phyloP scores from a whole-genome alignment of 2,329 filamentous ascomycete genomes.

The Pseudogymnoascus sp. region DNA sequence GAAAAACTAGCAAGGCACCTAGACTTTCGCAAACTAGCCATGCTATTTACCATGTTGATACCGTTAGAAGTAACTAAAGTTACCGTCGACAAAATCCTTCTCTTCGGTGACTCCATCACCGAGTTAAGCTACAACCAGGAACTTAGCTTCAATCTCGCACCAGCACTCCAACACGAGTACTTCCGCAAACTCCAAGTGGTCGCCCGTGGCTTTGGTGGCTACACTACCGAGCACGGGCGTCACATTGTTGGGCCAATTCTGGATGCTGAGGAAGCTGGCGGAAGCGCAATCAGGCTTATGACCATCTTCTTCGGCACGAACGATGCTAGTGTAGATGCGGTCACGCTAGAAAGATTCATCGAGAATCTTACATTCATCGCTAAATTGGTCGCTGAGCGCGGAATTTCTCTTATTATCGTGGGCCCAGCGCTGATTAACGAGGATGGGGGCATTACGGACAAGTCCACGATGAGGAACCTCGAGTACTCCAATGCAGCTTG shows the following conservation, averaged over 20 bases:
- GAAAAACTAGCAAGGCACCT: too few relatives aligned
- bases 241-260: background rate
- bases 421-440: slow-evolving; percentile 1
- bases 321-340: background rate
- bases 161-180: slow-evolving; percentile 8
- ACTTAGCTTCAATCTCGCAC: background rate
- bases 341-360: background rate
- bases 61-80: too few relatives aligned
- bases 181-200: slow-evolving; percentile 8
- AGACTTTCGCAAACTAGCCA: too few relatives aligned
- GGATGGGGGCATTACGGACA: background rate
- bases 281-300: slow-evolving; percentile 1
- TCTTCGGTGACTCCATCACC: too few relatives aligned
- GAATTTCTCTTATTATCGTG: background rate
- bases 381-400: background rate
- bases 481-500: background rate
- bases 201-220: slow-evolving; percentile 9
- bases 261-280: slow-evolving; percentile 7
- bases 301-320: slow-evolving; percentile 6
- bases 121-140: too few relatives aligned
- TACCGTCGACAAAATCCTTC: too few relatives aligned
- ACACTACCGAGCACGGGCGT: background rate
- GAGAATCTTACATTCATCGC: background rate
- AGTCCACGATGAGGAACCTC: background rate
- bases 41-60: too few relatives aligned